A percentile compares a stretch with the other conserved stretches of the same genome.
Evolutionary conservation across 1,284 basidiomycete species (phyloP).

Genomic region (Hymenochaete sp.): DNA sequence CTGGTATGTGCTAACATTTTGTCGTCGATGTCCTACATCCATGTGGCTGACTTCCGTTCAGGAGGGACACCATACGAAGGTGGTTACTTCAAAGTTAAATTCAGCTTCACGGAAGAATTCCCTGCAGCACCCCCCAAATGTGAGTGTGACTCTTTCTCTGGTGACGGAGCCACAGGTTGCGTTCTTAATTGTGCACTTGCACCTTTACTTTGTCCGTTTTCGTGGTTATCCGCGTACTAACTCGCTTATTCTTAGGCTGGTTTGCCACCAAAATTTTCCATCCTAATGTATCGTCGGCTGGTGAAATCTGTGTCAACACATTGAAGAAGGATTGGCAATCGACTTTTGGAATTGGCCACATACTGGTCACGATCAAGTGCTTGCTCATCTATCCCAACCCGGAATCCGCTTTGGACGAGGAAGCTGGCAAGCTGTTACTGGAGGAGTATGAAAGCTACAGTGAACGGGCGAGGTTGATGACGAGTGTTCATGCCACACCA

Average conservation of each 20-base stretch:
- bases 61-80: slow-evolving; percentile 88
- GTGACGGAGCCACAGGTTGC: neutral
- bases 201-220: slow-evolving; percentile 13
- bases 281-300: slow-evolving; percentile 82
- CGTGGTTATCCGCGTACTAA: neutral
- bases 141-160: slow-evolving; percentile 32
- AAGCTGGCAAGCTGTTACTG: slow-evolving; percentile 83
- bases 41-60: slow-evolving; percentile 31
- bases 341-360: slow-evolving; percentile 84
- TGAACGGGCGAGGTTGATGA: slow-evolving; percentile 72
- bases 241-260: slow-evolving; percentile 49
- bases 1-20: slow-evolving; percentile 38
- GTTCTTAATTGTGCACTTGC: slow-evolving; percentile 1
- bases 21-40: slow-evolving; percentile 7
- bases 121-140: slow-evolving; percentile 89
- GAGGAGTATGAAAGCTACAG: slow-evolving; percentile 86
- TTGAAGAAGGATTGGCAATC: slow-evolving; percentile 96
- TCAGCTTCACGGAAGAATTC: slow-evolving; percentile 84
- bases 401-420: slow-evolving; percentile 90
- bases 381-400: slow-evolving; percentile 94
- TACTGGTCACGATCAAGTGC: slow-evolving; percentile 88
- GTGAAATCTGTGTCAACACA: slow-evolving; percentile 96
- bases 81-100: slow-evolving; percentile 83
- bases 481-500: slow-evolving; percentile 79
- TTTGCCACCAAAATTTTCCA: slow-evolving; percentile 94